Conservation (phyloP, 208 protist species). For the Porcisia hertigi region DNA sequence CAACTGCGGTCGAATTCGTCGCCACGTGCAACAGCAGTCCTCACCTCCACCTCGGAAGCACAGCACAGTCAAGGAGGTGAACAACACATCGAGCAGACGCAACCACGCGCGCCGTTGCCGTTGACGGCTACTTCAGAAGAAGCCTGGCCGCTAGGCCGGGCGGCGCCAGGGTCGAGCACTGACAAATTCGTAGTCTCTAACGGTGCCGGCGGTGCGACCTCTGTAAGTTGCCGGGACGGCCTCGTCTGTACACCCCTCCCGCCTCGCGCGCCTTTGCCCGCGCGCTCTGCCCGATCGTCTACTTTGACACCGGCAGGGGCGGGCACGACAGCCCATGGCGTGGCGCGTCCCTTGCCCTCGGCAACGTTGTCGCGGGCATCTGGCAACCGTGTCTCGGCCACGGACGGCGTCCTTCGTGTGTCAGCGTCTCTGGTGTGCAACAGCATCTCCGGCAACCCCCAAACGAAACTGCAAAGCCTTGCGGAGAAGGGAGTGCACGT, state of each 20-base stretch:
- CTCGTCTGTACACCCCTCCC: constrained; percentile 8
- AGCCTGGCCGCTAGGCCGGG: neutral
- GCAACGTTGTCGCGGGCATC: neutral
- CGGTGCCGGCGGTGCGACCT: neutral
- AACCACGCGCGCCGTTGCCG: neutral
- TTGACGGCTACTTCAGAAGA: neutral
- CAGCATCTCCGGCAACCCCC: constrained; percentile 69
- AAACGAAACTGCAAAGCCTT: constrained; percentile 40
- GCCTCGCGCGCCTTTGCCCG: constrained; percentile 11
- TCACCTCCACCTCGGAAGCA: neutral
- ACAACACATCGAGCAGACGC: neutral
- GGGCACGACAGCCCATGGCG: neutral
- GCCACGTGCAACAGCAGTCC: neutral
- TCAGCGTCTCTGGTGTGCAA: constrained; percentile 58
- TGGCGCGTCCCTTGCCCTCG: neutral
- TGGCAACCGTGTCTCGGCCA: constrained; percentile 20
- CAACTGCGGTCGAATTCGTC: neutral
- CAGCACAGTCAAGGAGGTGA: neutral
- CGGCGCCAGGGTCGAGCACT: neutral
- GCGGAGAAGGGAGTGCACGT: constrained; percentile 44
- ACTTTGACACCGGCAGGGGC: neutral
- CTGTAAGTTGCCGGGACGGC: neutral
- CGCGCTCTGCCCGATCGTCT: constrained; percentile 3
- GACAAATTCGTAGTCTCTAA: neutral
- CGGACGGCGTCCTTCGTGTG: constrained; percentile 56